Conservation (phyloP, 768 basidiomycete genomes). For the Termitomyces sp. region DNA sequence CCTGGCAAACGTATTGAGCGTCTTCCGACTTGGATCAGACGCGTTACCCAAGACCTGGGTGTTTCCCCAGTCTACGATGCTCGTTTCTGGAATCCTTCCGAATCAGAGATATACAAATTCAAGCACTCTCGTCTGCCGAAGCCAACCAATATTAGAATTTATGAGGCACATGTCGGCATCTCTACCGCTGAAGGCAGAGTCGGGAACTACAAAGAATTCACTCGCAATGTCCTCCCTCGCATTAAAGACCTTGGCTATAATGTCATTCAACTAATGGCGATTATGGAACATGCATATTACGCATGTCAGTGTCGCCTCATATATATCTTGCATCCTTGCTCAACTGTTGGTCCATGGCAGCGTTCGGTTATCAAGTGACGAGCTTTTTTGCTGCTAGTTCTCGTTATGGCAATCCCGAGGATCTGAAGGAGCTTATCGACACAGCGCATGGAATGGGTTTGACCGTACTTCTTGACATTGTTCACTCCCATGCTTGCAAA, state of each 20-base stretch:
- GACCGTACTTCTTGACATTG: conserved; percentile 91
- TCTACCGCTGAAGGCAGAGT: conserved; percentile 84
- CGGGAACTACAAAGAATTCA: conserved; percentile 96
- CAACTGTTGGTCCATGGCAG: conserved; percentile 30
- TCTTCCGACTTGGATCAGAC: conserved; percentile 88
- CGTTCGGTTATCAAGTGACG: conserved; percentile 97
- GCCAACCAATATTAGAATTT: conserved; percentile 70
- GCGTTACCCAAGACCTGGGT: conserved; percentile 89
- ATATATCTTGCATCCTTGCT: not conserved
- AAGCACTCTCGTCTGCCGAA: conserved; percentile 70
- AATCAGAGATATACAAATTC: conserved; percentile 67
- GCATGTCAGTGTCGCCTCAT: conserved; percentile 60
- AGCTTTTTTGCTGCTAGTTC: conserved; percentile 97
- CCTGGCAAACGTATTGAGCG: conserved; percentile 82
- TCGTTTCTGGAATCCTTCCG: conserved; percentile 97
- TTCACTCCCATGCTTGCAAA: conserved; percentile 98
- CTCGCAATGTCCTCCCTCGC: conserved; percentile 72
- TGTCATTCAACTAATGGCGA: conserved; percentile 95
- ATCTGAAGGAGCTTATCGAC: conserved; percentile 92
- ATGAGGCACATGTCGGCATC: conserved; percentile 98
- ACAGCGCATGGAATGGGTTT: conserved; percentile 92
- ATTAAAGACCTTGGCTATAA: conserved; percentile 95
- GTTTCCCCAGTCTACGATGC: conserved; percentile 93
- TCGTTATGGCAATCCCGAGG: conserved; percentile 93
- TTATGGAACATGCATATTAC: conserved; percentile 98